Evolutionary conservation across 345 rosid genomes (phyloP).

Genomic region (Sonneratia alba): DNA sequence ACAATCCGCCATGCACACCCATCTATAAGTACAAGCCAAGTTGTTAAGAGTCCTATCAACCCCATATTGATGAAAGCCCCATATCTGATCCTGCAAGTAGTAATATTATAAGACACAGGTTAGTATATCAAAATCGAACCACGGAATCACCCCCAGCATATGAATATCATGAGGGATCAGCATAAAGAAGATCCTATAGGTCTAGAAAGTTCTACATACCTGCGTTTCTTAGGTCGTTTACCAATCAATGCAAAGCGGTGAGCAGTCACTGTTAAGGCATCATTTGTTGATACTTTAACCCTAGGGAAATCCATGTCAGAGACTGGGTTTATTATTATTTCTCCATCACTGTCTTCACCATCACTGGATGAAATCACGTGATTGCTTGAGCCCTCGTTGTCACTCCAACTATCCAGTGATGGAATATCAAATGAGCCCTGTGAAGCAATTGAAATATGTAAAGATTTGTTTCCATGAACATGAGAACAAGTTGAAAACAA

Average conservation of each 20-base stretch:
- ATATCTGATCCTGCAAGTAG: constrained; percentile 48
- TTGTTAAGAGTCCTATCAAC: constrained; percentile 45
- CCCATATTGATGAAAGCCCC: constrained; percentile 55
- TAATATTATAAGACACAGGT: not conserved
- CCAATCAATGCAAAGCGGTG: constrained; percentile 59
- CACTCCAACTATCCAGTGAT: constrained; percentile 29
- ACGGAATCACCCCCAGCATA: not conserved
- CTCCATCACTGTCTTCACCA: constrained; percentile 75
- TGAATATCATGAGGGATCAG: not conserved
- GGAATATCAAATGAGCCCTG: constrained; percentile 15
- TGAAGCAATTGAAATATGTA: not conserved
- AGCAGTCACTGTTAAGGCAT: constrained; percentile 43
- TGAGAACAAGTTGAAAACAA: not conserved
- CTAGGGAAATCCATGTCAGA: constrained; percentile 45
- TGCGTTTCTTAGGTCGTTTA: constrained; percentile 41
- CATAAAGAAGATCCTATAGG: not conserved
- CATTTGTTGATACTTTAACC: constrained; percentile 33
- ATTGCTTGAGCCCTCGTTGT: constrained; percentile 20
- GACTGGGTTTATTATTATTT: constrained; percentile 40
- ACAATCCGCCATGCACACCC: constrained; percentile 90
- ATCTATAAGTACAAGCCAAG: constrained; percentile 53
- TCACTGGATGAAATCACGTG: constrained; percentile 62
- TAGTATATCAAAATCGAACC: not conserved
- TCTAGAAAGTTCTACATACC: constrained; percentile 30
- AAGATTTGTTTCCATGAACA: not conserved